Evolutionary conservation across 2,329 filamentous ascomycete genomes (phyloP).

Genomic region (Grosmannia huntii): DNA sequence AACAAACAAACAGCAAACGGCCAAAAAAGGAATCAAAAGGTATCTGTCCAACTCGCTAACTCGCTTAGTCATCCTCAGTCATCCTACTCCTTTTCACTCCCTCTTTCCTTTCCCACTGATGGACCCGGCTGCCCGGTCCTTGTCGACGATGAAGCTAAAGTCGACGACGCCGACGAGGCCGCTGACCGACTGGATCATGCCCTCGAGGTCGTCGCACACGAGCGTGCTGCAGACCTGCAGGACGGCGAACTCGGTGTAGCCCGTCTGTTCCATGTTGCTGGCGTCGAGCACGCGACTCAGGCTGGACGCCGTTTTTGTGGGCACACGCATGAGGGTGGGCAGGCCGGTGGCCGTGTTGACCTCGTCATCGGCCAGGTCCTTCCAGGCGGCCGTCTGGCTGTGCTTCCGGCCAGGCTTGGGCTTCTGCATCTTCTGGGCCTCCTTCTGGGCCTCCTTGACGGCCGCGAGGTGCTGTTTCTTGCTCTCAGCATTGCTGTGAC

Average conservation of each 20-base stretch:
- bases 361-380: conserved; percentile 1
- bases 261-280: conserved; percentile 54
- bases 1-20: no score
- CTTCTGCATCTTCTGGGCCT: not conserved
- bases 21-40: not conserved
- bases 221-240: conserved; percentile 59
- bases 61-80: not conserved
- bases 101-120: conserved; percentile 12
- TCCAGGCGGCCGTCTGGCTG: conserved; percentile 3
- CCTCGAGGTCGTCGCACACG: conserved; percentile 55
- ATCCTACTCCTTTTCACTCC: conserved; percentile 2
- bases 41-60: not conserved
- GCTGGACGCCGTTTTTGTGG: not conserved
- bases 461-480: not conserved
- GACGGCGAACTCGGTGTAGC: conserved; percentile 64
- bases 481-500: not conserved
- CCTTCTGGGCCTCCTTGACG: not conserved
- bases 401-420: not conserved
- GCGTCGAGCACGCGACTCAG: conserved; percentile 42
- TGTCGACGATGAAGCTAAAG: conserved; percentile 50
- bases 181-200: conserved; percentile 48
- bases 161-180: conserved; percentile 62
- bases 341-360: conserved; percentile 7
- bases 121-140: not conserved
- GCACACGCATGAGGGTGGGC: conserved; percentile 4